Base-by-base conservation (phyloP, 257 asterid species). In the Orobanche coerulescens region DNA sequence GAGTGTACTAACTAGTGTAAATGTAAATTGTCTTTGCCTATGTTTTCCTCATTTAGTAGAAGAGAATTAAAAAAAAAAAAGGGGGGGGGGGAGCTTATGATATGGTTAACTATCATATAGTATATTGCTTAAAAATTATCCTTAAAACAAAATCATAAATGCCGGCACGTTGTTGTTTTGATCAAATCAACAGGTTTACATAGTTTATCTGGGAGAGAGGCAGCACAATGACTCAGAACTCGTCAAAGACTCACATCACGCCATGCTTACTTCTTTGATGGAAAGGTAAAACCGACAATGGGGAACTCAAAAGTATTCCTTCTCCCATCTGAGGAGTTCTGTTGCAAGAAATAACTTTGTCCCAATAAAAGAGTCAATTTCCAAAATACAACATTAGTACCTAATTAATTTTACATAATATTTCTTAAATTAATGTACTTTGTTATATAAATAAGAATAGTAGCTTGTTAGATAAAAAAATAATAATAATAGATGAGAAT, bases 161-260 rank as follows among this genome's bases (percentile, higher is more conserved):
- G 66, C 31, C 37, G 25, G 24, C 16, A 50, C 30, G 33, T 2
- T 54, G 55, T 42, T n/a, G 4, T 22, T 50, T 23, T 8, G 4
- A 6, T 22, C 22, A 31, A 15, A 25, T 47, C 25, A 39, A 36
- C 78, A 80, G 86, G 81, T 75, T 37, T 71, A 80, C 60, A 72
- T 83, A 37, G 74, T 80, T 58, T 83, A 78, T 48, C 64, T 83
- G 26, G 91, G 91, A 47, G 78, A 58, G 47, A 76, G 65, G 69
- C 66, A 65, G 16, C 80, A 78, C 25, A 26, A 78, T 5, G 74
- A 83, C 66, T 78, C 74, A 6, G 44, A 76, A 6, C 73, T 69
- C 36, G 48, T 74, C 51, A 78, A 79, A 2, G 67, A 68, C 34
- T 44, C 71, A 33, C 91, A 83, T 71, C 72, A 72, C 53, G 62